phyloP scores from a whole-genome alignment of 2,329 filamentous ascomycete genomes.

The Colletotrichum theobromicola region DNA sequence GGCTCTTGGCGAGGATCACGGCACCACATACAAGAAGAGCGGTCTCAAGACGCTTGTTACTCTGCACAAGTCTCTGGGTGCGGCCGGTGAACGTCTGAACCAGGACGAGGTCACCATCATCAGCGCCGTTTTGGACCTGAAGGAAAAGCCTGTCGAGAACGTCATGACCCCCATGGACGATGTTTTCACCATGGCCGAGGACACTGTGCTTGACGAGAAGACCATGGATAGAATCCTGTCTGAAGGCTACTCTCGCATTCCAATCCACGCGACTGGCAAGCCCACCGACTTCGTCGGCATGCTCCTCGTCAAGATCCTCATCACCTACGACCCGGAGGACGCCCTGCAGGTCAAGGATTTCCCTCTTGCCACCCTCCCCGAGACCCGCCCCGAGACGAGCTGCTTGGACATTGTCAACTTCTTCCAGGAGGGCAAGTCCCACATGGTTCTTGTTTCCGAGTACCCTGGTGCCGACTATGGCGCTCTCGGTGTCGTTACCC shows the following conservation, averaged over 20 bases:
- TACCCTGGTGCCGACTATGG: constrained; percentile 88
- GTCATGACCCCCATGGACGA: constrained; percentile 99
- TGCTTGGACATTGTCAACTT: constrained; percentile 99
- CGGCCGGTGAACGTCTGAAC: constrained; percentile 87
- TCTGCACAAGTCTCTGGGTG: constrained; percentile 88
- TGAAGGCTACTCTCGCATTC: constrained; percentile 94
- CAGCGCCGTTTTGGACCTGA: constrained; percentile 92
- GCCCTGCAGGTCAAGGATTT: constrained; percentile 87
- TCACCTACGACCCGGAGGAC: constrained; percentile 98
- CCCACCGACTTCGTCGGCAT: constrained; percentile 92
- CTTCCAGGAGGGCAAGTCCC: constrained; percentile 98
- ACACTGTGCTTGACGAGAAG: constrained; percentile 88
- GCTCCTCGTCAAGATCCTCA: constrained; percentile 97
- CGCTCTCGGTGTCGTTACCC: constrained; percentile 89
- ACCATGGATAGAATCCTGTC: constrained; percentile 95
- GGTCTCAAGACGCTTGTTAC: constrained; percentile 96
- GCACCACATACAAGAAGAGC: constrained; percentile 97
- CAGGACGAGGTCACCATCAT: constrained; percentile 99
- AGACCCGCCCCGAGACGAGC: constrained; percentile 93
- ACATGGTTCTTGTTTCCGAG: constrained; percentile 97
- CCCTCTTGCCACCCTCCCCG: constrained; percentile 88
- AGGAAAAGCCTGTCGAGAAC: constrained; percentile 90
- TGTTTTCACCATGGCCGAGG: constrained; percentile 95
- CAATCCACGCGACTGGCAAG: constrained; percentile 88
- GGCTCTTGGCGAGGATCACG: constrained; percentile 87